Evolutionary conservation across 306 rosid species (phyloP).

Genomic region (Quercus robur): DNA sequence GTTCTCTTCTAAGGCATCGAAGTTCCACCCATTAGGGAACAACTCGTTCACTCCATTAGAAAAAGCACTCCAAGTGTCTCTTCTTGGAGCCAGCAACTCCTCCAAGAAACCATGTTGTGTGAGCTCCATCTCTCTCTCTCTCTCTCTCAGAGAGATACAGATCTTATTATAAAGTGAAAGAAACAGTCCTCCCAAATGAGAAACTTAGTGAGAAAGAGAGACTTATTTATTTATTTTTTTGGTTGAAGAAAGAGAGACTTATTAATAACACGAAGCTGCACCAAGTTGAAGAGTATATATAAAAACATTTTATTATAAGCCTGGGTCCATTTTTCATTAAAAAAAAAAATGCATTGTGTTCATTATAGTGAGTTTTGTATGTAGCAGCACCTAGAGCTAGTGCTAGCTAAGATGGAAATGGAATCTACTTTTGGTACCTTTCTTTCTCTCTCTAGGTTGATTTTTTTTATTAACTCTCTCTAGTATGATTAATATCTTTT

Average conservation of each 20-base stretch:
- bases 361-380: constrained; percentile 34
- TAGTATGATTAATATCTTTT: constrained; percentile 70
- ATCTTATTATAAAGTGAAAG: neutral
- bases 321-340: constrained; percentile 16
- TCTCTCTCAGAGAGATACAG: neutral
- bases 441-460: constrained; percentile 18
- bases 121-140: constrained; percentile 66
- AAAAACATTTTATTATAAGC: neutral
- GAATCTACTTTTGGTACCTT: constrained; percentile 55
- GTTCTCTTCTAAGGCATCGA: constrained; percentile 58
- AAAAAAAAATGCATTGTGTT: constrained; percentile 31
- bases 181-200: neutral
- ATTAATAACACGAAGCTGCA: constrained; percentile 29
- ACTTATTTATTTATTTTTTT: too few relatives aligned
- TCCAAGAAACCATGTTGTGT: constrained; percentile 81
- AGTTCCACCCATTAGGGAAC: constrained; percentile 61
- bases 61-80: constrained; percentile 58
- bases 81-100: constrained; percentile 74
- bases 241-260: constrained; percentile 4
- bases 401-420: constrained; percentile 52
- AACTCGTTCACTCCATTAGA: constrained; percentile 57
- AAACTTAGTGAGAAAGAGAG: constrained; percentile 1
- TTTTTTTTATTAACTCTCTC: constrained; percentile 23
- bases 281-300: constrained; percentile 25
- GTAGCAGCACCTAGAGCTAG: constrained; percentile 40